Evolutionary conservation across 208 protist species (phyloP).

Genomic region (Plasmodiophora brassicae): DNA sequence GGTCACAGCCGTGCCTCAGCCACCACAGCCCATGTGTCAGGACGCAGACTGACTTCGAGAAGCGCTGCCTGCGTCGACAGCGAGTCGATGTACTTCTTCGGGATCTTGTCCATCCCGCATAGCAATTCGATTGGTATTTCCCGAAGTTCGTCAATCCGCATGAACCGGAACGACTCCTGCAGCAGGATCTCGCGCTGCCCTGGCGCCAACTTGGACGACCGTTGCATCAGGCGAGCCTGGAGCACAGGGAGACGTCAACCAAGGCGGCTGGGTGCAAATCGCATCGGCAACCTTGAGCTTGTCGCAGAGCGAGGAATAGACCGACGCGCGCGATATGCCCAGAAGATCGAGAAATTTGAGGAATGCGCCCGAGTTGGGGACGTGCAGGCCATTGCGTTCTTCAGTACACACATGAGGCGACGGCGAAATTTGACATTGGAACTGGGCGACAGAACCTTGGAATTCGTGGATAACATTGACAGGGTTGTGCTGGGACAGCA

Average conservation of each 20-base stretch:
- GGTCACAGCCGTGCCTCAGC: neutral
- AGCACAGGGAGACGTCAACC: neutral
- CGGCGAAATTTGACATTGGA: no score
- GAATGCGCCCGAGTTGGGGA: neutral
- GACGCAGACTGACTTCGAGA: neutral
- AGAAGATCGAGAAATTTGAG: conserved; percentile 18
- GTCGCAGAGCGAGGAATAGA: neutral
- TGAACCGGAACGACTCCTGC: neutral
- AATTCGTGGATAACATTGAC: conserved; percentile 30
- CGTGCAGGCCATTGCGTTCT: conserved; percentile 7
- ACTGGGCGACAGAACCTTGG: neutral
- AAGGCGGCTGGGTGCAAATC: neutral
- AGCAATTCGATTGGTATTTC: neutral
- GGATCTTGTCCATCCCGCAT: neutral
- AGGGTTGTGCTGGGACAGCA: conserved; percentile 15
- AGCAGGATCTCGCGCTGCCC: neutral
- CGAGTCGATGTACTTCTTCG: neutral
- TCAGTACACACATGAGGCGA: neutral
- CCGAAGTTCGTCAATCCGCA: neutral
- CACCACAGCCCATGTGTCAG: neutral
- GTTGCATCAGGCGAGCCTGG: neutral
- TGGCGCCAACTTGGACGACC: neutral
- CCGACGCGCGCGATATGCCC: neutral
- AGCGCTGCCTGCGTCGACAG: neutral
- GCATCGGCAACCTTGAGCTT: neutral